phyloP scores from a whole-genome alignment of 805 yeast species.

The Blastobotrys peoriensis region DNA sequence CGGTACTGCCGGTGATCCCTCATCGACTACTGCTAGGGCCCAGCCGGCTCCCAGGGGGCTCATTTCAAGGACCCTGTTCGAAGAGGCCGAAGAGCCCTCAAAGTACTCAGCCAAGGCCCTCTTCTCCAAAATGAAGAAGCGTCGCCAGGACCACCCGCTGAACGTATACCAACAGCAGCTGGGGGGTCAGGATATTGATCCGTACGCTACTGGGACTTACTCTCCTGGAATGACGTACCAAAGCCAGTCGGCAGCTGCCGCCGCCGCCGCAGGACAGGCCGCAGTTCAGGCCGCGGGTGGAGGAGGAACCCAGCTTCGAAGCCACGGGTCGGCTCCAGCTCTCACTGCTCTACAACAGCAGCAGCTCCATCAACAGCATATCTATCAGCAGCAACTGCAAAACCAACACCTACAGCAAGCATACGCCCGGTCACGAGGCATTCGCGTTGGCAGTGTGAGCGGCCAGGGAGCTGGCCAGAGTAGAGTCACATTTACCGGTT shows the following conservation, averaged over 20 bases:
- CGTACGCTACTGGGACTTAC: background rate
- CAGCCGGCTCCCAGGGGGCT: background rate
- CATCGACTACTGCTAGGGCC: too few relatives aligned
- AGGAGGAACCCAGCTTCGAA: too few relatives aligned
- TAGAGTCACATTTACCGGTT: background rate
- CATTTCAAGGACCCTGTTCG: conserved; percentile 2
- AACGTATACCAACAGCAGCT: background rate
- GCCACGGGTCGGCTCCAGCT: too few relatives aligned
- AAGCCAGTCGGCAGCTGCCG: too few relatives aligned
- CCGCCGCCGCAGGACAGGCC: too few relatives aligned
- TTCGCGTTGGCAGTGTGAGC: background rate
- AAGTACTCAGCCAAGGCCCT: conserved; percentile 16
- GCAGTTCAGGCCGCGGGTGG: too few relatives aligned
- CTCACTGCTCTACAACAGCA: background rate
- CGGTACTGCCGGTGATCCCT: too few relatives aligned
- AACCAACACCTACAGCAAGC: background rate
- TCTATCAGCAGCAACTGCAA: background rate
- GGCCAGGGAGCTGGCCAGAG: background rate
- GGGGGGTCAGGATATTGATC: conserved; percentile 1
- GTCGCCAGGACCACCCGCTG: background rate
- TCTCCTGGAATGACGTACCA: too few relatives aligned
- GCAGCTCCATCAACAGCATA: background rate
- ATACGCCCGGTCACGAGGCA: background rate
- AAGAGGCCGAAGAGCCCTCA: conserved; percentile 7
- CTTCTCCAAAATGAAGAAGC: conserved; percentile 2